A percentile compares a stretch with the other conserved stretches of the same genome.
Evolutionary conservation across 2,329 filamentous ascomycete genomes (phyloP).

Genomic region (Sporothrix protearum): DNA sequence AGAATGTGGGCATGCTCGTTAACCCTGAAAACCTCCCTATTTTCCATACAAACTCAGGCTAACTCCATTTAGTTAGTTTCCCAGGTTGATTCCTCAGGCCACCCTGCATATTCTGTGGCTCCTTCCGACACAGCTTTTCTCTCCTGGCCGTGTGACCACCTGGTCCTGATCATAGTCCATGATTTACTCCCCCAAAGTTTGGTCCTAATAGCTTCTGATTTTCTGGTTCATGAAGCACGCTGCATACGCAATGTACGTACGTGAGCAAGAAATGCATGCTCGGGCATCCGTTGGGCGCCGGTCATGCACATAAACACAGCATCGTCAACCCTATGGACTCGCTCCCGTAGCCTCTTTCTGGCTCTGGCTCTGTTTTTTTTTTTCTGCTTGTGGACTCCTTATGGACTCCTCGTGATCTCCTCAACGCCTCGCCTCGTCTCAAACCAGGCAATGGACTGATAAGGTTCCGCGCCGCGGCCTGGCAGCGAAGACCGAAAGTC

Average conservation of each 20-base stretch:
- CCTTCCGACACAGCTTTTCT: no score
- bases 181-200: not conserved
- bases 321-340: not conserved
- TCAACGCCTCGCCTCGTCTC: no score
- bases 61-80: no score
- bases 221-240: slow-evolving; percentile 9
- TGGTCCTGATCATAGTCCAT: not conserved
- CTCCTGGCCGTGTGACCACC: not conserved
- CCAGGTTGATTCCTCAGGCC: no score
- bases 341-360: not conserved
- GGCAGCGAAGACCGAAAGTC: not conserved
- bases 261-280: not conserved
- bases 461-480: not conserved
- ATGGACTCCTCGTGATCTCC: not conserved
- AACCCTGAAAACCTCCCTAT: no score
- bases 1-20: no score
- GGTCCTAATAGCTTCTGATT: not conserved
- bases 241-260: slow-evolving; percentile 6
- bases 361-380: not conserved
- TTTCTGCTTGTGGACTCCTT: no score
- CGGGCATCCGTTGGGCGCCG: not conserved
- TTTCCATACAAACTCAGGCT: no score
- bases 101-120: no score
- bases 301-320: not conserved
- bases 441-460: not conserved